phyloP scores from a whole-genome alignment of 2,329 filamentous ascomycete species.

The Pyrenophora teres region DNA sequence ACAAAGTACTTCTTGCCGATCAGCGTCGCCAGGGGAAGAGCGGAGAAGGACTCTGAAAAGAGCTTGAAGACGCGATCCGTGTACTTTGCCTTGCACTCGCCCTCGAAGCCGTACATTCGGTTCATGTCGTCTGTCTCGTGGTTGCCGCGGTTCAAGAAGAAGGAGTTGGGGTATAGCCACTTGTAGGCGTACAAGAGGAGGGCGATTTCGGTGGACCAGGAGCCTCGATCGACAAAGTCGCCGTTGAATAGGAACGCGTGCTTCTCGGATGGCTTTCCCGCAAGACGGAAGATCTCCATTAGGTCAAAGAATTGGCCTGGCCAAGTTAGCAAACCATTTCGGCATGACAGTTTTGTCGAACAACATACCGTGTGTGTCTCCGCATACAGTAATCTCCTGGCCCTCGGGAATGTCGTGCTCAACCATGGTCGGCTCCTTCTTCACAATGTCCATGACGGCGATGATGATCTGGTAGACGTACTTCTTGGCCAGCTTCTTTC shows the following conservation, averaged over 20 bases:
- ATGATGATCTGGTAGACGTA: conserved; percentile 97
- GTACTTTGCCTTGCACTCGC: conserved; percentile 98
- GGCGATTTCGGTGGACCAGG: conserved; percentile 97
- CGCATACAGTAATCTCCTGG: conserved; percentile 86
- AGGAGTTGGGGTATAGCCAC: conserved; percentile 82
- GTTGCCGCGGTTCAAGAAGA: conserved; percentile 97
- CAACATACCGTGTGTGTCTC: conserved; percentile 85
- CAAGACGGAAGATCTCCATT: conserved; percentile 92
- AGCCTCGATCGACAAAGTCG: conserved; percentile 96
- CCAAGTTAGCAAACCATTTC: conserved; percentile 19
- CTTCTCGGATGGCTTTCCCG: conserved; percentile 80
- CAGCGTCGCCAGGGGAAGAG: conserved; percentile 86
- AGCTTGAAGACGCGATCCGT: conserved; percentile 95
- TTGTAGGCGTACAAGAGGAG: conserved; percentile 95
- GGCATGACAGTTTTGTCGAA: background rate
- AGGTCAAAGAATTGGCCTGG: conserved; percentile 95
- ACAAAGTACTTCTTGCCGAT: conserved; percentile 91
- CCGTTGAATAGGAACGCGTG: conserved; percentile 98
- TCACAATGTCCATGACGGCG: conserved; percentile 85
- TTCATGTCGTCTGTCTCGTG: conserved; percentile 99
- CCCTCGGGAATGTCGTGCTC: conserved; percentile 82
- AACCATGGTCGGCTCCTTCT: conserved; percentile 95
- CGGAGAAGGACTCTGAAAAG: conserved; percentile 97
- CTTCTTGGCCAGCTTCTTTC: conserved; percentile 94
- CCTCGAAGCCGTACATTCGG: conserved; percentile 95